Conservation (phyloP, 78 protist species). For the Dictyostelium brefeldianum region DNA sequence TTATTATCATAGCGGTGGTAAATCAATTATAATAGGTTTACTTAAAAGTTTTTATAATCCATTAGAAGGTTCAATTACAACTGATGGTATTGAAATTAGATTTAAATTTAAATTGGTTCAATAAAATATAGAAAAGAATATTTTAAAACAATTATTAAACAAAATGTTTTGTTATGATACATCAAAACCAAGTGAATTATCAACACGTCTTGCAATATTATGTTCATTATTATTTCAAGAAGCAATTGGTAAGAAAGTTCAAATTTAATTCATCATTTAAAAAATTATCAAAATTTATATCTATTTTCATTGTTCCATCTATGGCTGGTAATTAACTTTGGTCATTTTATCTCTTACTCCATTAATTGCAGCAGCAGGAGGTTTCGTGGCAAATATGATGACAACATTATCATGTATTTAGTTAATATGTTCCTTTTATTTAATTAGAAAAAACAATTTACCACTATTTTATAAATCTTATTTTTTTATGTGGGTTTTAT, state of each 20-base stretch:
- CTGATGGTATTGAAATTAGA: background rate
- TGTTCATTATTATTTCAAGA: conserved; percentile 69
- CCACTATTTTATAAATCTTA: no score
- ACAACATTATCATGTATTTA: conserved; percentile 7
- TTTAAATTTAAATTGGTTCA: conserved; percentile 55
- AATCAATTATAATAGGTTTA: conserved; percentile 51
- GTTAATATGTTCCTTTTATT: no score
- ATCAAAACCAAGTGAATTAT: conserved; percentile 29
- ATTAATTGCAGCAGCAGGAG: conserved; percentile 67
- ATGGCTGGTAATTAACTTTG: conserved; percentile 63
- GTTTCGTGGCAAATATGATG: conserved; percentile 50
- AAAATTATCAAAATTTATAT: conserved; percentile 51
- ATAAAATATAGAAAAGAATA: conserved; percentile 43
- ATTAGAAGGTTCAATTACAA: no score
- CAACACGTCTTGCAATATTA: conserved; percentile 42
- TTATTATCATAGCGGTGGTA: conserved; percentile 91
- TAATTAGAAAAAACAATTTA: no score
- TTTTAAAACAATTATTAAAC: conserved; percentile 75
- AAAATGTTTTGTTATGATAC: conserved; percentile 83
- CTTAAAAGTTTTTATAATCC: no score
- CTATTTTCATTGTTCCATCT: conserved; percentile 52
- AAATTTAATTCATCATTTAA: conserved; percentile 40
- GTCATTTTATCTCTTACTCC: conserved; percentile 57
- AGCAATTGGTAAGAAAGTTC: conserved; percentile 81
- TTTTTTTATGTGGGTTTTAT: no score